Evolutionary conservation across 1,139 yeast genomes (phyloP), one percentile per base, ranked within the genome.

Genomic region (Ogataea hybrid): DNA sequence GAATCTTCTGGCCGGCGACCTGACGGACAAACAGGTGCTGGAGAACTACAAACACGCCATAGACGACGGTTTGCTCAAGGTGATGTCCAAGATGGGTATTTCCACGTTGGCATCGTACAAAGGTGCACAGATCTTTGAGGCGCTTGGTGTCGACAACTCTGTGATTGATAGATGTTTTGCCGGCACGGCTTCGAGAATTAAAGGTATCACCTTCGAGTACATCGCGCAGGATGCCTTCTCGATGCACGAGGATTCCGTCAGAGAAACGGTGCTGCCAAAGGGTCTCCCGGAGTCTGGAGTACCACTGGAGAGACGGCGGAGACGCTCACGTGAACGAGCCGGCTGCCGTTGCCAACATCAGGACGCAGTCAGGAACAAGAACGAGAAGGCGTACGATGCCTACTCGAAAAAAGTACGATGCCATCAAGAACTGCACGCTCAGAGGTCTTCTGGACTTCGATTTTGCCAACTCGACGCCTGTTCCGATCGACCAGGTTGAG

Each of bases 1-100:
- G 67, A 84, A 84, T 7, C 72, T 92, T 56, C 71, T 90, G 53
- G 75, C 80, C 56, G 75, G 79, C 50, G 64, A 68, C 14, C 64
- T 85, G 44, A 62, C 81, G 28, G 81, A 81, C 49, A 77, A 75
- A 28, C 63, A 75, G 52, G 74, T 89, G 49, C 66, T 90, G 50
- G 71, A 71, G 42, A 90, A 92, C 71, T 92, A 87, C 70, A 84
- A 83, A 64, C 71, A 77, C 52, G 82, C 97, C 15, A 73, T 86
- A 49, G 95, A 90, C 62, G 83, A 89, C 45, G 97, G 97, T 67
- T 84, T 92, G 53, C 72, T 88, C 61, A 92, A 92, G 71, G 97
- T 92, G 48, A 92, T 92, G 98, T 87, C 97, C 35, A 92, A 92
- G 74, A 92, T 92, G 97, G 98, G 98, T 74, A 92, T 92, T 57